Evolutionary conservation across 2,329 filamentous ascomycete genomes (phyloP).

Genomic region (Monilinia fructigena): DNA sequence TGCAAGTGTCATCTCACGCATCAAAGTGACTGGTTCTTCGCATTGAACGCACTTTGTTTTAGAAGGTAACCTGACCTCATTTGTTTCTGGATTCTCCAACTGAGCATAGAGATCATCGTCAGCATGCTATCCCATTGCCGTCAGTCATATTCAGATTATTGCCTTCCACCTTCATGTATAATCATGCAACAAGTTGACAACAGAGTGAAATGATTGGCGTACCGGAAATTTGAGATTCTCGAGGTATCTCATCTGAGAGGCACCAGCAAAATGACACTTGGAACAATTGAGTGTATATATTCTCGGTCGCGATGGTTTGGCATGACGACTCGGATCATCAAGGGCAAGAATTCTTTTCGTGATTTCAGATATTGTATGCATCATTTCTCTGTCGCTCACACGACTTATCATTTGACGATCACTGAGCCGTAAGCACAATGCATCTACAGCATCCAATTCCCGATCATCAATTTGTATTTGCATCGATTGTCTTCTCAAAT

Average conservation of each 20-base stretch:
- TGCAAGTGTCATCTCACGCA: conserved; percentile 42
- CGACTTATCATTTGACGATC: conserved; percentile 43
- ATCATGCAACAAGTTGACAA: background rate
- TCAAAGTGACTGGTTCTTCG: conserved; percentile 40
- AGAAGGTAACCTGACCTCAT: conserved; percentile 34
- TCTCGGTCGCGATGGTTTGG: conserved; percentile 37
- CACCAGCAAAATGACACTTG: conserved; percentile 42
- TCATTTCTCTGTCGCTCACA: conserved; percentile 44
- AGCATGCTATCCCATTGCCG: conserved; percentile 18
- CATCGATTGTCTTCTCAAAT: conserved; percentile 34
- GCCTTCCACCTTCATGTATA: background rate
- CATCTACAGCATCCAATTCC: conserved; percentile 43
- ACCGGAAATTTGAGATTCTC: conserved; percentile 37
- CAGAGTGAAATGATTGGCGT: conserved; percentile 25
- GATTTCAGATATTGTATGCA: conserved; percentile 42
- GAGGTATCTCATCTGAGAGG: conserved; percentile 40
- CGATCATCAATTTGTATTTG: conserved; percentile 39
- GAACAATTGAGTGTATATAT: conserved; percentile 43
- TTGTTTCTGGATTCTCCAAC: conserved; percentile 28
- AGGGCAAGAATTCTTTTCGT: conserved; percentile 41
- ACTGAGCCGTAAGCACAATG: conserved; percentile 40
- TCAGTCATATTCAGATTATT: conserved; percentile 13
- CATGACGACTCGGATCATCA: conserved; percentile 41
- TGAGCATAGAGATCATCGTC: conserved; percentile 26
- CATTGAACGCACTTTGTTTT: conserved; percentile 42